Evolutionary conservation across 441 rosid genomes (phyloP).

Genomic region (Populus trichocarpa): DNA sequence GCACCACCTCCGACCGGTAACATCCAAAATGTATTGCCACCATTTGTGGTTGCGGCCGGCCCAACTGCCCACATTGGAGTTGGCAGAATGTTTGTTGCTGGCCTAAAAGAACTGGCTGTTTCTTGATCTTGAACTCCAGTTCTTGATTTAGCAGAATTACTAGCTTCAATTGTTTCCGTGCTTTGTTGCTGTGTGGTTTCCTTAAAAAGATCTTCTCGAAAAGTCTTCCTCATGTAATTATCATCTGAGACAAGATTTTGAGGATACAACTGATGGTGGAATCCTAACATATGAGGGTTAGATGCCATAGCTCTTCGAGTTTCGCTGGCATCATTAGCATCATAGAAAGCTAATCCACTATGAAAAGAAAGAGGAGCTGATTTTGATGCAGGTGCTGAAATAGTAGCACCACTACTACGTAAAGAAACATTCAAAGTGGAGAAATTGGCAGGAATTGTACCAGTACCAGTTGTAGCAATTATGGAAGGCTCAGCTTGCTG

Average conservation of each 20-base stretch:
- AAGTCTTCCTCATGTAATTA: conserved; percentile 38
- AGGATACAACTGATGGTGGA: conserved; percentile 60
- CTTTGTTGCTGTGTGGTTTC: conserved; percentile 31
- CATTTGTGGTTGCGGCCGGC: conserved; percentile 48
- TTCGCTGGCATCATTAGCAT: conserved; percentile 20
- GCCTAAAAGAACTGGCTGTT: conserved; percentile 25
- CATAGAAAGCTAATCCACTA: conserved; percentile 37
- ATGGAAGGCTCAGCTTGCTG: conserved; percentile 89
- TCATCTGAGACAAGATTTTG: conserved; percentile 45
- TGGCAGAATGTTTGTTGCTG: conserved; percentile 36
- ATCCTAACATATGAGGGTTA: conserved; percentile 43
- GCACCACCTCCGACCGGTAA: conserved; percentile 55
- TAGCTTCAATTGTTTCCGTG: conserved; percentile 24
- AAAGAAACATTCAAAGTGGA: conserved; percentile 59
- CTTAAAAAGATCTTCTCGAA: conserved; percentile 64
- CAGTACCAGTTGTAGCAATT: conserved; percentile 78
- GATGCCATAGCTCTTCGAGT: conserved; percentile 34
- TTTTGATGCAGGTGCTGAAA: conserved; percentile 51
- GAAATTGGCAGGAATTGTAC: conserved; percentile 87
- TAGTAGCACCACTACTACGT: conserved; percentile 48
- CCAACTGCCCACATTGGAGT: conserved; percentile 74
- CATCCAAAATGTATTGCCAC: conserved; percentile 77
- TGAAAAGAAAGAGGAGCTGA: conserved; percentile 55
- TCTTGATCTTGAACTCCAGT: conserved; percentile 50
- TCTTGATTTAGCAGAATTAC: conserved; percentile 19